These are phyloP conservation scores for Zygosaccharomyces kombuchaensis DNA, from an alignment of 805 yeast genomes.

Conservation along the genomic window DNA sequence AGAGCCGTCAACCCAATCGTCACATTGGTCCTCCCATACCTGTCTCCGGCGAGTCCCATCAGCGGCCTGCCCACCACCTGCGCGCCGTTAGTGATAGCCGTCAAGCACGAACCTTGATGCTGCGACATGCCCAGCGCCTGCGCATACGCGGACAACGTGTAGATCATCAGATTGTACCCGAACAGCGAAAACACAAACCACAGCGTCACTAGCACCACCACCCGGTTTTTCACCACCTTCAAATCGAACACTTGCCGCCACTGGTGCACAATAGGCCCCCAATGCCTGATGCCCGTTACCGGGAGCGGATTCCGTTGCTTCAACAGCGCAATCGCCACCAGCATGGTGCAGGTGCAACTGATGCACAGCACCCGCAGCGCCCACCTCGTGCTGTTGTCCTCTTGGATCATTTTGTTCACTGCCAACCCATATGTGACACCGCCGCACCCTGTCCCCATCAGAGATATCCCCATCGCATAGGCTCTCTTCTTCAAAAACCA, in stretches of 20 bases:
- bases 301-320: conserved; percentile 42
- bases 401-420: conserved; percentile 39
- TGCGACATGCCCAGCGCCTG: conserved; percentile 44
- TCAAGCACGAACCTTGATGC: conserved; percentile 42
- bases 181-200: conserved; percentile 39
- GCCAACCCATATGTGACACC: conserved; percentile 45
- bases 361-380: conserved; percentile 45
- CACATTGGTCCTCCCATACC: conserved; percentile 44
- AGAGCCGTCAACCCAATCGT: conserved; percentile 38
- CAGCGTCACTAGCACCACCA: conserved; percentile 33
- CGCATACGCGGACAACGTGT: conserved; percentile 45
- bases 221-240: conserved; percentile 30
- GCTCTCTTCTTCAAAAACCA: conserved; percentile 67
- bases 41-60: conserved; percentile 44
- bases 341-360: conserved; percentile 36
- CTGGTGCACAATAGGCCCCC: conserved; percentile 16
- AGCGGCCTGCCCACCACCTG: conserved; percentile 49
- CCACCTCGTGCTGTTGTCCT: conserved; percentile 43
- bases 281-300: conserved; percentile 28
- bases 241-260: conserved; percentile 36
- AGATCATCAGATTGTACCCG: conserved; percentile 43
- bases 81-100: conserved; percentile 44
- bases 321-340: conserved; percentile 41
- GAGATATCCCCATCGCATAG: conserved; percentile 46
- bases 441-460: conserved; percentile 51